phyloP scores from a whole-genome alignment of 2,329 filamentous ascomycete genomes.

The Blastomyces gilchristii region DNA sequence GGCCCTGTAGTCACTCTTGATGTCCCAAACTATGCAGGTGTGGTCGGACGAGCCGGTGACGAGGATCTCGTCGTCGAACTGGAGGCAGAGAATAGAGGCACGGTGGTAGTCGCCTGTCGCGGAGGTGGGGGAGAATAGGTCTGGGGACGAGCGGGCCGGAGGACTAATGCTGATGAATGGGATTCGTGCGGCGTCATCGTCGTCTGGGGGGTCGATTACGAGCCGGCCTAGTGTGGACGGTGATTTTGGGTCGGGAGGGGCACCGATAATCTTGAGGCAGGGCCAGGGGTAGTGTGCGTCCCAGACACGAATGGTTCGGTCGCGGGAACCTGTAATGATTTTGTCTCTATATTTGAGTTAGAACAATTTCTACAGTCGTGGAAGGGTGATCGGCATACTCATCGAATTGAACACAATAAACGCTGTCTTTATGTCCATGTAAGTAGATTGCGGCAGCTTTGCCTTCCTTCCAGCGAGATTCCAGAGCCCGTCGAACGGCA shows the following conservation, averaged over 20 bases:
- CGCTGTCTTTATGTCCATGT: constrained; percentile 87
- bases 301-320: constrained; percentile 93
- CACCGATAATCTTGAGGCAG: constrained; percentile 76
- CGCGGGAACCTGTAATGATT: constrained; percentile 91
- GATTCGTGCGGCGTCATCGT: constrained; percentile 28
- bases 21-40: constrained; percentile 83
- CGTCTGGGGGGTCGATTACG: constrained; percentile 41
- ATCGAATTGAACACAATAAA: constrained; percentile 97
- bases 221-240: constrained; percentile 38
- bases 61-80: constrained; percentile 86
- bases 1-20: constrained; percentile 67
- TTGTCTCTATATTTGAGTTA: constrained; percentile 53
- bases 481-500: constrained; percentile 62
- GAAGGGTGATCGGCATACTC: constrained; percentile 50
- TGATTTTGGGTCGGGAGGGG: constrained; percentile 41
- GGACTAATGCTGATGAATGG: constrained; percentile 42
- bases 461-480: constrained; percentile 67
- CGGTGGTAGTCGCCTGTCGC: constrained; percentile 57
- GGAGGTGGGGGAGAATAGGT: constrained; percentile 35
- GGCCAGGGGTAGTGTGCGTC: constrained; percentile 73
- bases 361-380: neutral
- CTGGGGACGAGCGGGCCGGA: constrained; percentile 43
- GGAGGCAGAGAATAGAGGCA: constrained; percentile 86
- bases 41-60: constrained; percentile 91
- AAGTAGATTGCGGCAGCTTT: constrained; percentile 76